These are phyloP conservation scores for Fusarium sp. DNA, from an alignment of 2,329 filamentous ascomycete species.

Conservation along the genomic window DNA sequence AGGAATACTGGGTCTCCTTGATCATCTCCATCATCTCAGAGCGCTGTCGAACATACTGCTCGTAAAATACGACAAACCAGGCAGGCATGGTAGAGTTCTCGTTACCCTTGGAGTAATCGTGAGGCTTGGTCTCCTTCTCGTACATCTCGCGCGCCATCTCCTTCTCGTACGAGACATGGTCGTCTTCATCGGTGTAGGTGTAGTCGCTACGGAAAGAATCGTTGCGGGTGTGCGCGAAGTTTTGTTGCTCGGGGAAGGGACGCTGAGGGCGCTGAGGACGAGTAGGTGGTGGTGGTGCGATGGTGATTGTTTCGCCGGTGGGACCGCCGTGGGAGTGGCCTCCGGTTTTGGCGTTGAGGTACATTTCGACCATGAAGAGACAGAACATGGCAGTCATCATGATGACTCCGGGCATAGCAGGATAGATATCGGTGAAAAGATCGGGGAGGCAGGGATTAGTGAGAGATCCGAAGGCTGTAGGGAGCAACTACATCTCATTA, in stretches of 20 bases:
- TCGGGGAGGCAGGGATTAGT: constrained; percentile 67
- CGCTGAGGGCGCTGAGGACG: constrained; percentile 11
- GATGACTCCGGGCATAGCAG: constrained; percentile 71
- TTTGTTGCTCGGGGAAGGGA: neutral
- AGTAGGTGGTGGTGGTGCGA: constrained; percentile 1
- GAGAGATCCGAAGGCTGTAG: constrained; percentile 67
- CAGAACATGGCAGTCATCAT: constrained; percentile 72
- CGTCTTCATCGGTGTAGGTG: neutral
- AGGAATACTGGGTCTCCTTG: constrained; percentile 44
- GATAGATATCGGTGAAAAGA: constrained; percentile 69
- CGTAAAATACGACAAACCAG: constrained; percentile 72
- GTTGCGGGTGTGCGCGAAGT: neutral
- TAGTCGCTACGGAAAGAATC: constrained; percentile 4
- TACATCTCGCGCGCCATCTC: constrained; percentile 54
- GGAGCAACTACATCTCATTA: constrained; percentile 58
- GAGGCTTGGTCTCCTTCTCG: constrained; percentile 47
- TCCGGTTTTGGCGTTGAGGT: constrained; percentile 68
- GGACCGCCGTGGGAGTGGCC: constrained; percentile 69
- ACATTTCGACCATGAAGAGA: constrained; percentile 72
- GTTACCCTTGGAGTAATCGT: constrained; percentile 45
- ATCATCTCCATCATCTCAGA: constrained; percentile 68
- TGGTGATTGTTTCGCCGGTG: constrained; percentile 51
- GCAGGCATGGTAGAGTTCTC: constrained; percentile 61
- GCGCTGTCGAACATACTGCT: constrained; percentile 70
- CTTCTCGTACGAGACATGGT: constrained; percentile 53